Conservation (phyloP, 2,329 filamentous ascomycete species). For the Thielaviopsis cerberus region DNA sequence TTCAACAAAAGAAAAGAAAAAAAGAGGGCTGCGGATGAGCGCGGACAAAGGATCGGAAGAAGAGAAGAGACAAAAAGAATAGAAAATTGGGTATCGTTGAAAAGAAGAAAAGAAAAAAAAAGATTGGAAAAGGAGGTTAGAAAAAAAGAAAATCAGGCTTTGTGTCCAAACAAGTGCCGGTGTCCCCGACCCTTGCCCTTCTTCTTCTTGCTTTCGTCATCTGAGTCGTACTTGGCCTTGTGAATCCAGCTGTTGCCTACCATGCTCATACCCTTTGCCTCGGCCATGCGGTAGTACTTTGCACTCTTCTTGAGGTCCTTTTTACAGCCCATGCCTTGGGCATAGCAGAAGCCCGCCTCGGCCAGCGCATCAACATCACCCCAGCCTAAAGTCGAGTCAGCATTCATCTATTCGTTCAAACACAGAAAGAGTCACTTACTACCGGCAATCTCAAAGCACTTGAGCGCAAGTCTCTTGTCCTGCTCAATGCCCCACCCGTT, state of each 20-base stretch:
- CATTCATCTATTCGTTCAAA: no score
- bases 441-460: slow-evolving; percentile 92
- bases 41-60: background rate
- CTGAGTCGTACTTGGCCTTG: slow-evolving; percentile 78
- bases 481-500: slow-evolving; percentile 96
- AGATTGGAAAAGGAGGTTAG: background rate
- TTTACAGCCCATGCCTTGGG: slow-evolving; percentile 80
- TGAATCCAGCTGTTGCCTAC: slow-evolving; percentile 98
- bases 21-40: background rate
- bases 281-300: slow-evolving; percentile 74
- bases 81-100: background rate
- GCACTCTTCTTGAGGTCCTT: slow-evolving; percentile 93
- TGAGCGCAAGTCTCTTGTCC: slow-evolving; percentile 69
- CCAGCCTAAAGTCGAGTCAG: slow-evolving; percentile 59
- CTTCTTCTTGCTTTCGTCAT: slow-evolving; percentile 40
- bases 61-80: background rate
- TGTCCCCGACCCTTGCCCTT: slow-evolving; percentile 56
- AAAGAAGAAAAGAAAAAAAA: background rate
- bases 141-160: slow-evolving; percentile 13
- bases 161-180: slow-evolving; percentile 49
- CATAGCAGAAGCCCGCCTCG: slow-evolving; percentile 91
- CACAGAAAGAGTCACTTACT: slow-evolving; percentile 30
- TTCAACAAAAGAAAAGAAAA: background rate
- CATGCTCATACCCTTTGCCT: slow-evolving; percentile 90
- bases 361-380: slow-evolving; percentile 86